Evolutionary conservation across 441 rosid genomes (phyloP), one percentile per base, ranked within the genome.

Genomic region (Capsella rubella): DNA sequence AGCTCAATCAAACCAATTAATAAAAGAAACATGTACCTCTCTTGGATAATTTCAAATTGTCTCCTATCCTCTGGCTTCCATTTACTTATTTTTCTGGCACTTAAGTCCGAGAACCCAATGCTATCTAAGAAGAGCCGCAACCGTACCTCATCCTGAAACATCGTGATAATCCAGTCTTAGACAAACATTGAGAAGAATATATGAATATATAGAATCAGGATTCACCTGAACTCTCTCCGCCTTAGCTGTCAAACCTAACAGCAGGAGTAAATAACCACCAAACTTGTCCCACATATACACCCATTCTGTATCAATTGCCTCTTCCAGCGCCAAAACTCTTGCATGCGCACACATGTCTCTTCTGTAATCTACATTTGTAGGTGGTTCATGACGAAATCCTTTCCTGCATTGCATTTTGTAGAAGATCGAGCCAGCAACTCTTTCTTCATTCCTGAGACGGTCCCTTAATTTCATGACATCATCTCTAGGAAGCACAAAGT

Each of bases 51-150:
- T 81, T 96, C 99, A 83, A 96, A 96, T 71, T 87, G 98, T 73
- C 97, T 90, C 65, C 94, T 97, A 75, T 96, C 99, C 85, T 96
- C 99, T 47, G 99, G 99, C 98, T 87, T 91, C 99, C 99, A 96
- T 75, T 95, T 96, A 78, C 96, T 94, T 64, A 96, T 96, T 87
- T 94, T 96, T 87, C 90, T 89, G 66, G 99, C 99, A 87, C 97
- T 96, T 54, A 96, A 85, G 84, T 96, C 98, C 21, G 99, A 87
- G 76, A 94, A 89, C 63, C 99, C 99, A 64, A 96, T 96, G 92
- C 99, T 96, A 77, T 96, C 99, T 72, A 96, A 97, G 81, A 96
- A 96, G 61, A 96, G 97, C 83, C 96, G 87, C 84, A 96, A 81
- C 67, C 99, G 99, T 61, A 96, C 99, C 86, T 94, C 99, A 73